Conservation (phyloP, 1,284 basidiomycete genomes). For the Heterobasidion parviporum region DNA sequence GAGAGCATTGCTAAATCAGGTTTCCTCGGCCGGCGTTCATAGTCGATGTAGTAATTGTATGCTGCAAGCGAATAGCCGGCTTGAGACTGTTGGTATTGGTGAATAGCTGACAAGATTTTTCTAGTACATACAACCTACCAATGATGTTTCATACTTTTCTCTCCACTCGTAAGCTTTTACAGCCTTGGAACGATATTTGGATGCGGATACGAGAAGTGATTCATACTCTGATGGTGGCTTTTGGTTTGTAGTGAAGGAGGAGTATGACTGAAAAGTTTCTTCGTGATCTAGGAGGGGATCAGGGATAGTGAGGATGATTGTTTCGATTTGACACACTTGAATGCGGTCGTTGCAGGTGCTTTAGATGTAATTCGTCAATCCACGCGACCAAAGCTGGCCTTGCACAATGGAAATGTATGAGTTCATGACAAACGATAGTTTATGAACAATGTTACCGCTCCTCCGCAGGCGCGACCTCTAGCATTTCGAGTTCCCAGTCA, state of each 20-base stretch:
- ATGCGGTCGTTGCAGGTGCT: constrained; percentile 62
- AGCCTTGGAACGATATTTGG: constrained; percentile 55
- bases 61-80: constrained; percentile 45
- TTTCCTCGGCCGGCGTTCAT: constrained; percentile 56
- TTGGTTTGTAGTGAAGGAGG: constrained; percentile 76
- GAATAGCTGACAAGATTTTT: background rate
- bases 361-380: constrained; percentile 43
- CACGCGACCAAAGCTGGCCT: constrained; percentile 33
- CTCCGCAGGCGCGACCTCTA: constrained; percentile 35
- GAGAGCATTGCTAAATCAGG: constrained; percentile 56
- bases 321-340: constrained; percentile 36
- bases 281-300: constrained; percentile 44
- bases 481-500: constrained; percentile 66
- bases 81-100: constrained; percentile 26
- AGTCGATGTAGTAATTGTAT: constrained; percentile 55
- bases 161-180: constrained; percentile 54
- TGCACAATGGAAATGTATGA: background rate
- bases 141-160: constrained; percentile 47
- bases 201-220: constrained; percentile 62
- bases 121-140: constrained; percentile 33
- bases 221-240: constrained; percentile 75
- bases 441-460: constrained; percentile 34
- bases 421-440: background rate
- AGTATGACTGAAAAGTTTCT: constrained; percentile 77
- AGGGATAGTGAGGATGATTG: background rate